Evolutionary conservation across 2,329 filamentous ascomycete genomes (phyloP), one percentile per base, ranked within the genome.

Genomic region (Fusarium neocosmosporiellum): DNA sequence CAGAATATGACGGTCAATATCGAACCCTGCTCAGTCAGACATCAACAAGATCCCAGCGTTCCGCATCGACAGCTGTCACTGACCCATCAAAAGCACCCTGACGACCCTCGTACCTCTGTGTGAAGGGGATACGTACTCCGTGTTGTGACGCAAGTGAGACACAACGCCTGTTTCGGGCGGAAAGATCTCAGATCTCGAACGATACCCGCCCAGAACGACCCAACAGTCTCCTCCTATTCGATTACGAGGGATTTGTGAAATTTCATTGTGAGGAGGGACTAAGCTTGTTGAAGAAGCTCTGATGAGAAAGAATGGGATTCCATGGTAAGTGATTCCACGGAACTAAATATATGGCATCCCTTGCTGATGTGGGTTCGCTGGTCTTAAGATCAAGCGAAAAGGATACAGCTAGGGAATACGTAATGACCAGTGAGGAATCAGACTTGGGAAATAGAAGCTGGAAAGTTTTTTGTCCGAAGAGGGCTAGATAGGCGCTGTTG

Each of bases 101-200:
- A 24, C 3, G n/a, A 9, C 20, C 31, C 31, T 55, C n/a, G 50
- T 36, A 55, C 27, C 5, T 8, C 16, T 9, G 10, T 55, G 18
- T 59, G 22, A 48, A 59, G 20, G 41, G 33, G 34, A 8, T 27
- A 61, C 59, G 20, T 50, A 20, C 7, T 60, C n/a, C 3, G 27
- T 11, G 24, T 37, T 14, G 37, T 48, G 31, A 37, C 57, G 46
- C 8, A 58, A 43, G 62, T 72, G 55, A 72, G 67, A 73, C 72
- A 69, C 41, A 48, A 48, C 29, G 53, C 41, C 41, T 75, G 67
- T 73, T 65, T 72, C 74, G 54, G 74, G 43, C 43, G 62, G 63
- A 59, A 48, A 36, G 59, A 75, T 73, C 59, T 76, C 31, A 54
- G 61, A 76, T 70, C 41, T 61, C 70, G 46, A 63, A 69, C 55